Base-by-base conservation (phyloP, 345 rosid species). In the Dipteronia sinensis region DNA sequence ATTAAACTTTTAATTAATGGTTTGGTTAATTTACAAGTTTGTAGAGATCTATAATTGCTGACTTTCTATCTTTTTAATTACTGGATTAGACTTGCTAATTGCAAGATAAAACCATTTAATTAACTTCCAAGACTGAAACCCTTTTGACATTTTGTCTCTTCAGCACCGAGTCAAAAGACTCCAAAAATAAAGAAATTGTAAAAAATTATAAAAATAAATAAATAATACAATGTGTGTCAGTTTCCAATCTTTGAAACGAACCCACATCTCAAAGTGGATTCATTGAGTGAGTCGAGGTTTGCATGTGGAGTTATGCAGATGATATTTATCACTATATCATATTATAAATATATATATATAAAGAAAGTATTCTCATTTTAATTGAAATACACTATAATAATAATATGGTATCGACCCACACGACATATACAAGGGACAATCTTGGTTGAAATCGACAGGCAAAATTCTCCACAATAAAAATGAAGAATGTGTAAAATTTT, bases 371-470 rank as follows among this genome's bases (percentile, higher is more conserved):
- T 31, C 38, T 31, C 38, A 31, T 31, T 31, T 31, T 31, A 31
- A 31, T 4, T 31, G 3, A 31, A 31, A 31, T 31, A 31, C 38
- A 31, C 38, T 31, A 31, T 31, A 31, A 31, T 31, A 42, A 42
- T 7, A 40, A 0, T 56, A 56, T 56, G 62, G 27, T 59, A 40
- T 46, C 62, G 73, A 73, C 44, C 65, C 85, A 74, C 85, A 77
- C 75, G 73, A 53, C 82, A 46, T 74, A 53, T 74, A 44, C 6
- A 17, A 7, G 42, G 12, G n/a, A 65, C 19, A 20, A 70, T 67
- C 49, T 74, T 71, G 58, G 69, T 51, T 79, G 79, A 67, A 76
- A 84, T 59, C 25, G 79, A 72, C 80, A 19, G 16, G 76, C 22
- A 29, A 27, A 22, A 22, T 64, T 62, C 44, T 11, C 38, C 65